Conservation (phyloP, 768 basidiomycete genomes). For the Rhizopogon vesiculosus region DNA sequence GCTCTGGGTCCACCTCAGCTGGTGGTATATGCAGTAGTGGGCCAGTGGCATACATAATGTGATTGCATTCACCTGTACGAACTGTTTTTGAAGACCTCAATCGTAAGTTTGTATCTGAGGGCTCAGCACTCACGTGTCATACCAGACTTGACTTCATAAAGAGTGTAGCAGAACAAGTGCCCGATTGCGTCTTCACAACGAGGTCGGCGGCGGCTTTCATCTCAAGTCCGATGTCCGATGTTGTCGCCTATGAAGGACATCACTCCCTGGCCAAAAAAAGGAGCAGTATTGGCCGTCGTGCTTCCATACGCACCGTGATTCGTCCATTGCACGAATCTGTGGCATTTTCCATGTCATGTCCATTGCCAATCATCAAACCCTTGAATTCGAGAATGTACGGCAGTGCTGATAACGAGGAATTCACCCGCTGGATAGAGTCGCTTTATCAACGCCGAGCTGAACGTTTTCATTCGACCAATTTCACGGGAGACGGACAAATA, state of each 20-base stretch:
- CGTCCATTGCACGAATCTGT: constrained; percentile 38
- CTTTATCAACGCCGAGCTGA: neutral
- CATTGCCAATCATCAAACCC: constrained; percentile 42
- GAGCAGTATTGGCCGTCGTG: constrained; percentile 39
- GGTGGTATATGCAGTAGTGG: too few species aligned
- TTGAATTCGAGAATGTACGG: constrained; percentile 57
- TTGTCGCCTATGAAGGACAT: constrained; percentile 48
- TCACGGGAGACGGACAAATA: constrained; percentile 57
- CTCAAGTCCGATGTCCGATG: constrained; percentile 51
- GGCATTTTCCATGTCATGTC: constrained; percentile 52
- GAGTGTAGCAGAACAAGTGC: constrained; percentile 48
- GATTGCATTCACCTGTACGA: constrained; percentile 41
- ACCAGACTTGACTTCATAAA: constrained; percentile 42
- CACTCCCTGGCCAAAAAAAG: constrained; percentile 51
- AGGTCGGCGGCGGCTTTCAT: constrained; percentile 49
- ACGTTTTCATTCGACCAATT: constrained; percentile 10
- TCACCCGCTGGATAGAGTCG: constrained; percentile 45
- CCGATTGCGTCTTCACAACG: constrained; percentile 45
- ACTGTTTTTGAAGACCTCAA: constrained; percentile 53
- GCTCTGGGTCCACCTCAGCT: too few species aligned
- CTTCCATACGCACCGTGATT: constrained; percentile 27
- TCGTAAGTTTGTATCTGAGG: constrained; percentile 53
- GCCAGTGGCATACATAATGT: neutral
- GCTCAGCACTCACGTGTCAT: constrained; percentile 38
- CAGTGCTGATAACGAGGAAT: constrained; percentile 56